Base-by-base conservation (phyloP, 805 yeast species). In the Wickerhamomyces queroliae region DNA sequence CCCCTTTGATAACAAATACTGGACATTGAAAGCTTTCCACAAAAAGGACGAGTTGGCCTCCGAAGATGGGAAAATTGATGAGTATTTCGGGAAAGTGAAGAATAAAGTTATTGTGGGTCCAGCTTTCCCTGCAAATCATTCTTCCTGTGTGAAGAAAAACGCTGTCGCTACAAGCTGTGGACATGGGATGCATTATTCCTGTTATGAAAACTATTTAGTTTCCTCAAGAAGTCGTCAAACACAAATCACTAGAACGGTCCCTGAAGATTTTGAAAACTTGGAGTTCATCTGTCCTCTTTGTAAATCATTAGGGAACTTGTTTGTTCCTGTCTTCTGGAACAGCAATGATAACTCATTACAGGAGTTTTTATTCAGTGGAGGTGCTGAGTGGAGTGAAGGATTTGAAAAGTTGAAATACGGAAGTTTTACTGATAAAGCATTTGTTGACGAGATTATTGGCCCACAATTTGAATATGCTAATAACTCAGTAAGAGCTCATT, bases 281-380 rank as follows among this genome's bases (percentile, higher is more conserved):
- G 95, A 90, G 52, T 83, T 86, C 48, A 63, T 86, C 20, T 91
- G 99, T 54, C 98, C 98, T 0, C 70, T 91, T 27, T 91, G 99
- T 66, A 88, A 88, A 44, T 83, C 95, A 0, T 67, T 91, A 33
- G 84, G 83, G 54, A 91, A 91, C 55, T 71, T 83, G 43, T 88
- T 91, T 55, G 63, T 91, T 32, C 99, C 98, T 0, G 66, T 84
- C 1, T 55, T 82, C 26, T 82, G 86, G 77, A 53, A 67, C 3
- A 49, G 64, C 4, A 82, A 82, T 52, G 62, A 58, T 33, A 50
- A 65, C 35, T 43, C 33, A 4, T 28, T 52, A 3, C 15, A 38
- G 1, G 41, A 44, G 3, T 51, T 46, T 32, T 21, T 47, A 2
- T 16, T 30, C 5, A n/a, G 39, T 9, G 25, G 31, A 3, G 38